Conservation (phyloP, 306 rosid genomes). For the Vigna angularis region DNA sequence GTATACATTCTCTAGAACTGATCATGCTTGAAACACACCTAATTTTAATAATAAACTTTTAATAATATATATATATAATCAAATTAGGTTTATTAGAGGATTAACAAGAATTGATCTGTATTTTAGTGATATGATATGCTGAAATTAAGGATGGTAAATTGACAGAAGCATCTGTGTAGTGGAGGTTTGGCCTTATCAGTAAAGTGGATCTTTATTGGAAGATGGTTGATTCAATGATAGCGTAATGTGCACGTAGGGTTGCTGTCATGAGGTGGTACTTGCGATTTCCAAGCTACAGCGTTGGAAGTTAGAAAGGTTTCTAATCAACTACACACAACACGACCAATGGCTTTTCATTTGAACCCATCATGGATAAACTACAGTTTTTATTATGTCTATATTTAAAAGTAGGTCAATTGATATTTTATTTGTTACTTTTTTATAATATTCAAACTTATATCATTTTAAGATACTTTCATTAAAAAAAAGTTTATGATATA, state of each 20-base stretch:
- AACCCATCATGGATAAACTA: not conserved
- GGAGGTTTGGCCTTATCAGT: not conserved
- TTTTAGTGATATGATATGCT: not conserved
- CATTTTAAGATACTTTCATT: not conserved
- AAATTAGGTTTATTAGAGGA: no score
- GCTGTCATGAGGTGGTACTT: constrained; percentile 23
- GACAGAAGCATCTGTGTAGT: not conserved
- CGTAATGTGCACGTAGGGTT: constrained; percentile 33
- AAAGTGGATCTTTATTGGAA: constrained; percentile 26
- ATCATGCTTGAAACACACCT: not conserved
- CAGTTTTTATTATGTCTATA: not conserved
- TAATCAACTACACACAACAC: not conserved
- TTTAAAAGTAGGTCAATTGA: not conserved
- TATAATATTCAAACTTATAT: not conserved
- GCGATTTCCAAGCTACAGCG: not conserved
- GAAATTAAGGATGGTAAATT: not conserved
- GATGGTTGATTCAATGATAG: constrained; percentile 14
- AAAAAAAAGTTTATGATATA: not conserved
- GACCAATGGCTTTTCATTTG: not conserved
- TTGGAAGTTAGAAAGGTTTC: not conserved
- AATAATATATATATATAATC: no score
- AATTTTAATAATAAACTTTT: no score
- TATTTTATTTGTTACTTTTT: not conserved
- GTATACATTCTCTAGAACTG: not conserved
- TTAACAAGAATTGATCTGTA: no score